phyloP scores from a whole-genome alignment of 176 grass and related monocot genomes.

The Hsuehochloa calcarea region DNA sequence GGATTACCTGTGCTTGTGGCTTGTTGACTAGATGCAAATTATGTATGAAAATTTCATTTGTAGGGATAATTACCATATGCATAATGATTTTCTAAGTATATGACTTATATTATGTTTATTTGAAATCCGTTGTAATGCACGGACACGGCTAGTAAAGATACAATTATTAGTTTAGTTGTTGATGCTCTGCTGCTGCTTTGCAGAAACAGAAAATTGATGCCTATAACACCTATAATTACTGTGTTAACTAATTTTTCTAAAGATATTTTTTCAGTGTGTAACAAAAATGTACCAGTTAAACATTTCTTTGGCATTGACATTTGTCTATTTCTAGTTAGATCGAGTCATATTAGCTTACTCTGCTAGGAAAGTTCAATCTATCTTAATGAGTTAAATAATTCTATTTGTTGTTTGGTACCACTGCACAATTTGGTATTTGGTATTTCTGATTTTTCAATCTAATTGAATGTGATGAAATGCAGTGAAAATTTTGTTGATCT shows the following conservation, averaged over 20 bases:
- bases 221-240: not conserved
- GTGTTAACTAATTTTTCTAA: not conserved
- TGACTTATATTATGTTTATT: too few relatives aligned
- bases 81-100: too few relatives aligned
- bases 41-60: too few relatives aligned
- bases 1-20: too few relatives aligned
- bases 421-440: constrained; percentile 17
- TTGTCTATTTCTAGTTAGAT: constrained; percentile 11
- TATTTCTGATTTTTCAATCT: constrained; percentile 9
- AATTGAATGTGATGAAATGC: constrained; percentile 44
- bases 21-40: too few relatives aligned
- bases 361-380: constrained; percentile 3
- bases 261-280: not conserved
- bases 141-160: not conserved
- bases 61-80: too few relatives aligned
- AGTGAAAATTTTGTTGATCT: constrained; percentile 28
- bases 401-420: not conserved
- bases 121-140: too few relatives aligned
- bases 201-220: constrained; percentile 5
- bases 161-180: constrained; percentile 9
- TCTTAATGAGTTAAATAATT: not conserved
- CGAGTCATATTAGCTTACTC: not conserved
- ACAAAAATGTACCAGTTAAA: not conserved
- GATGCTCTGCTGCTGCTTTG: constrained; percentile 4
- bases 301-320: not conserved